Base-by-base conservation (phyloP, 306 rosid genomes). In the Prunus campanulata region DNA sequence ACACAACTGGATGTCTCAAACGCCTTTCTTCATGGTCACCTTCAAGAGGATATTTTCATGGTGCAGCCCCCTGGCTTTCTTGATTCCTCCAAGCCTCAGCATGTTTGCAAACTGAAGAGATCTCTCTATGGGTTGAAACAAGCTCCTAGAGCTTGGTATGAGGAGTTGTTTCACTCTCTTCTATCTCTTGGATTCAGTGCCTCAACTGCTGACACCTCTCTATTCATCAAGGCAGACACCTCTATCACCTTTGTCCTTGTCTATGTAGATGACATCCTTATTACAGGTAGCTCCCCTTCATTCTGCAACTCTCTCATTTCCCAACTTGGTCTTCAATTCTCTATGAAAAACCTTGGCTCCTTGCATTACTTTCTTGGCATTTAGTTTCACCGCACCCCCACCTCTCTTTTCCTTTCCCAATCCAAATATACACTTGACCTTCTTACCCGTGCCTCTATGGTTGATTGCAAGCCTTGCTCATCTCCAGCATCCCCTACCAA, bases 261-360 rank as follows among this genome's bases (percentile, higher is more conserved):
- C 3, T 72, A 72, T 56, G 54, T 56, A 0, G 77, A 72, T 72
- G 76, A 72, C 14, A 29, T 72, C 13, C 2, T 72, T 10, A 13
- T 55, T 50, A 72, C 51, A 3, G 67, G 77, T 1, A 72, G 11
- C 11, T 11, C 16, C 20, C 2, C 35, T 0, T 4, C 30, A 5
- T n/a, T 3, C 0, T 10, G 22, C 18, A 0, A 15, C 4, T 3
- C 1, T 0, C 42, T 72, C 7, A 54, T 72, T 12, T 2, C 8
- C 8, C 50, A 72, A 10, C 67, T 72, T 2, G 11, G 18, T 29
- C 2, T 11, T 1, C 3, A 27, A 4, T 56, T 55, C 20, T 11
- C 65, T 11, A 22, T 72, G 9, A 72, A 72, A 8, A 49, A 56
- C 5, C 27, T 72, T 1, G 51, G 66, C 18, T 3, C 20, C 0